Evolutionary conservation across 129 eudicot species (phyloP), one percentile per base, ranked within the genome.

Genomic region (Artemisia annua): DNA sequence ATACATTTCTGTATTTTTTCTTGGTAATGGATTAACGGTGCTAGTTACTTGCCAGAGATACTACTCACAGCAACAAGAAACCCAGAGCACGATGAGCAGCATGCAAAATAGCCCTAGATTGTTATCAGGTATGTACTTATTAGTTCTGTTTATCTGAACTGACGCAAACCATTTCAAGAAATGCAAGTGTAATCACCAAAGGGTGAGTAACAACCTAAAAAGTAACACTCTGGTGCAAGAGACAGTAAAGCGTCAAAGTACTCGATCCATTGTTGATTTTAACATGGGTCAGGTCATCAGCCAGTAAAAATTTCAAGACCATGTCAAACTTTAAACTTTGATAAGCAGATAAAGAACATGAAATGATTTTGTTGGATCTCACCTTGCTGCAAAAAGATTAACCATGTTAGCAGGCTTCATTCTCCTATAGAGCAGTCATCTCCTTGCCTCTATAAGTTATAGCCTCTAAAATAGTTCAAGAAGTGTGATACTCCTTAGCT

Each of bases 101-200:
- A 66, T 12, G 39, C 39, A 54, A 43, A 63, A 65, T 15, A 66
- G 70, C 43, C 16, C 54, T 44, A 15, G 53, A 53, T 43, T 44
- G 19, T 65, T 65, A 65, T 65, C 70, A 39, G n/a, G 57, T 19
- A n/a, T 32, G 49, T 32, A 66, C 71, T 35, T 48, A 13, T 61
- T 4, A 16, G 8, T 64, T 64, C n/a, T 39, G 22, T 64, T 61
- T 26, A 28, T 67, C 43, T 50, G 28, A 26, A 14, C 61, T 48
- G 65, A 24, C 43, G 24, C 65, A 2, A 59, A 59, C 65, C 13
- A 24, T 59, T 59, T 22, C 65, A 32, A 32, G 43, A 32, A 32
- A 7, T 22, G 12, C 10, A 59, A 3, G 63, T 58, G 39, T 58
- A 58, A 59, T 22, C 11, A 18, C 28, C 24, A 51, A 51, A 68